These are phyloP conservation scores for Yarrowia keelungensis DNA, from an alignment of 805 yeast species.

Conservation along the genomic window DNA sequence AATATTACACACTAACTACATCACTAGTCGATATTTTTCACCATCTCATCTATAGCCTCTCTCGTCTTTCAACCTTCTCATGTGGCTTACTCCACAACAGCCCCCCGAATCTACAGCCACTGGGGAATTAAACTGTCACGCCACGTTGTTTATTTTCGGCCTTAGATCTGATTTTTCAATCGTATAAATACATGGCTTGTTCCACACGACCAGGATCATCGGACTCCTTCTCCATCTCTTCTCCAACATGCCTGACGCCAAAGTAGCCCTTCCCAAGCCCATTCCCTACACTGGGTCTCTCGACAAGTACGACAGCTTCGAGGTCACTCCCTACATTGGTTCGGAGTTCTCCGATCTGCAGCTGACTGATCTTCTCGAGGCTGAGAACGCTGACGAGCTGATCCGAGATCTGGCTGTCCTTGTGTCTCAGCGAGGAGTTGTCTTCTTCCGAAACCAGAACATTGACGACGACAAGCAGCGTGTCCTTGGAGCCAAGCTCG, in stretches of 20 bases:
- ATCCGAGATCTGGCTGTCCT: constrained; percentile 56
- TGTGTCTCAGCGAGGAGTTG: constrained; percentile 59
- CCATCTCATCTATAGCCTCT: not conserved
- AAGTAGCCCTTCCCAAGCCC: constrained; percentile 13
- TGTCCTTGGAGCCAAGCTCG: constrained; percentile 46
- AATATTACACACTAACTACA: no score
- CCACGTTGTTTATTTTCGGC: constrained; percentile 13
- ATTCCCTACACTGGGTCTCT: constrained; percentile 44
- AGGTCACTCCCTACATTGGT: constrained; percentile 49
- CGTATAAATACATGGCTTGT: not conserved
- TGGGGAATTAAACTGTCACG: constrained; percentile 7
- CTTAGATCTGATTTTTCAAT: constrained; percentile 6
- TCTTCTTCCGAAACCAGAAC: constrained; percentile 58
- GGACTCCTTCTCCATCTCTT: not conserved
- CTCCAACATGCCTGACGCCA: constrained; percentile 31
- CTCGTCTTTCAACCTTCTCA: not conserved
- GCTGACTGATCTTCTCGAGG: constrained; percentile 45
- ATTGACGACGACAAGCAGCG: constrained; percentile 47
- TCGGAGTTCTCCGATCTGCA: constrained; percentile 47
- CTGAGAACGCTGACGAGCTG: constrained; percentile 44
- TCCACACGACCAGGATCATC: not conserved
- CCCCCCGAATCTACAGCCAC: constrained; percentile 16
- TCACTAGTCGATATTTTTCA: no score
- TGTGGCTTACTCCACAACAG: constrained; percentile 30
- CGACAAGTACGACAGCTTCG: constrained; percentile 46